Conservation (phyloP, 805 yeast species). For the Kazachstania kunashirensis region DNA sequence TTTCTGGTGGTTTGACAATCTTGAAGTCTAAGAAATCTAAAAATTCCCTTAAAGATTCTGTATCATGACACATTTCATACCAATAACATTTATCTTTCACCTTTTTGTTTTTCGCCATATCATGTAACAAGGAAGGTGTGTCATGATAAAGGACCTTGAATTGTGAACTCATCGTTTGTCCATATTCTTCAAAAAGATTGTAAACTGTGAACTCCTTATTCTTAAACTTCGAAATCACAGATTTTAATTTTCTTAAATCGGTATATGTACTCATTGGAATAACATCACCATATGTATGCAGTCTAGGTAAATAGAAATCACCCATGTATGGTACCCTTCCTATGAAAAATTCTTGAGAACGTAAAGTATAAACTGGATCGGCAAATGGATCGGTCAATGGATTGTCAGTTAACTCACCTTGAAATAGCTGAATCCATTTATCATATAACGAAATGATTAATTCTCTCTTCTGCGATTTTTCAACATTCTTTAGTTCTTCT, state of each 20-base stretch:
- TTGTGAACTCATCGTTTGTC: constrained; percentile 14
- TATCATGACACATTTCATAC: constrained; percentile 21
- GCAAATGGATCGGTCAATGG: constrained; percentile 19
- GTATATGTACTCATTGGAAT: constrained; percentile 11
- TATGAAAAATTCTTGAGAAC: constrained; percentile 20
- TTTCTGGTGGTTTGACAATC: constrained; percentile 4
- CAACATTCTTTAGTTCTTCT: constrained; percentile 5
- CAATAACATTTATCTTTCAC: constrained; percentile 12
- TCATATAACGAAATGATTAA: constrained; percentile 7
- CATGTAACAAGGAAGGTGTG: constrained; percentile 14
- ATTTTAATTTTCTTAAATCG: constrained; percentile 11
- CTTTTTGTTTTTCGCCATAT: constrained; percentile 7
- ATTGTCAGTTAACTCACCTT: constrained; percentile 16
- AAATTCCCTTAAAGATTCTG: constrained; percentile 13
- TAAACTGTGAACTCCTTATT: constrained; percentile 9
- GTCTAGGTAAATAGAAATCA: constrained; percentile 23
- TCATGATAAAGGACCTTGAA: constrained; percentile 21
- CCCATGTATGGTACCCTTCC: constrained; percentile 23
- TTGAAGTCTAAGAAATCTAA: constrained; percentile 13
- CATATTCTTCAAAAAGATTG: constrained; percentile 14
- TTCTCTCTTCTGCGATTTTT: constrained; percentile 8
- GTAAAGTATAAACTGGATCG: constrained; percentile 18
- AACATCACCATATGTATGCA: constrained; percentile 15
- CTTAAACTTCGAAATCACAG: constrained; percentile 10
- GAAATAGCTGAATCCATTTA: constrained; percentile 16